Percentiles rank a stretch among this genome's conserved stretches.
Evolutionary conservation across 2,329 filamentous ascomycete genomes (phyloP).

Genomic region (Sarocladiaceae sp.): DNA sequence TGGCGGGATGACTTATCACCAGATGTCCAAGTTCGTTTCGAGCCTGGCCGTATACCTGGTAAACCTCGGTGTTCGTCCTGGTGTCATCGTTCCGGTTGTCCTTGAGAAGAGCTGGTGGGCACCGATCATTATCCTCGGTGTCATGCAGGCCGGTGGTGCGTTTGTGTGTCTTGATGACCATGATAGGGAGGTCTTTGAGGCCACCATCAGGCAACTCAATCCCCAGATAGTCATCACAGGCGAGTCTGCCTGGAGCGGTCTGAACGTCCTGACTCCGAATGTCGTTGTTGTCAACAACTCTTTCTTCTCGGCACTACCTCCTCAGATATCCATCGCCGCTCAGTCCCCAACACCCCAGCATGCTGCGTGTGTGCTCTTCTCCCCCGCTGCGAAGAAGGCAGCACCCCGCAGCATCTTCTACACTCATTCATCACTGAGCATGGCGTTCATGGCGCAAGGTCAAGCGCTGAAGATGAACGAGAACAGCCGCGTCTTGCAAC

Average conservation of each 20-base stretch:
- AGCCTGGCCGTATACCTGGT: slow-evolving; percentile 39
- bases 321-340: slow-evolving; percentile 21
- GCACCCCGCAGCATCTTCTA: slow-evolving; percentile 54
- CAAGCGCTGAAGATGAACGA: slow-evolving; percentile 41
- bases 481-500: slow-evolving; percentile 49
- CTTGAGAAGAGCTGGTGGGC: slow-evolving; percentile 65
- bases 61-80: slow-evolving; percentile 41
- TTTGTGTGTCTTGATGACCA: slow-evolving; percentile 40
- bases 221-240: slow-evolving; percentile 39
- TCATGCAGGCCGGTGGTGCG: slow-evolving; percentile 53
- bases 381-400: slow-evolving; percentile 41
- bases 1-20: slow-evolving; percentile 34
- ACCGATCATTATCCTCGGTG: slow-evolving; percentile 63
- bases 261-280: slow-evolving; percentile 33
- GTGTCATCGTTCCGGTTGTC: slow-evolving; percentile 57
- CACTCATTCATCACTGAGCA: slow-evolving; percentile 52
- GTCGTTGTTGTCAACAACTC: slow-evolving; percentile 36
- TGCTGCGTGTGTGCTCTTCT: slow-evolving; percentile 56
- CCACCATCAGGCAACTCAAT: slow-evolving; percentile 36
- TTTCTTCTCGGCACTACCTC: slow-evolving; percentile 29
- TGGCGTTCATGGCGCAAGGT: slow-evolving; percentile 45
- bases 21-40: slow-evolving; percentile 31
- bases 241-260: slow-evolving; percentile 31
- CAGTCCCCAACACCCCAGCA: slow-evolving; percentile 34
- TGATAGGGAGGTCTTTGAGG: slow-evolving; percentile 33